Conservation (phyloP, 768 basidiomycete species). For the Gautieria morchelliformis region DNA sequence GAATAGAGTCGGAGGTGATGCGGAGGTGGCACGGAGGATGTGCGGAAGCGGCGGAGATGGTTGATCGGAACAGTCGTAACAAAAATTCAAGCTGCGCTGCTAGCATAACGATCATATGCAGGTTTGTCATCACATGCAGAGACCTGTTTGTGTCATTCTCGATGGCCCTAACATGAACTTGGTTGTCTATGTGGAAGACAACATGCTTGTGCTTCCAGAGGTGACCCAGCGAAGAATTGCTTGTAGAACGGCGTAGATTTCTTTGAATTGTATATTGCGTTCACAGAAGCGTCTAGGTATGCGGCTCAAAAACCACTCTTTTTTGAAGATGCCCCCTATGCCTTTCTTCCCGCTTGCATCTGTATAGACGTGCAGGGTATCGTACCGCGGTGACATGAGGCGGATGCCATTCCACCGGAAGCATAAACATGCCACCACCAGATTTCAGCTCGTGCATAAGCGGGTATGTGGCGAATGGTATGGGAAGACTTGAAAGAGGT, state of each 20-base stretch:
- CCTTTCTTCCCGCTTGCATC: conserved; percentile 27
- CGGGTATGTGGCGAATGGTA: conserved; percentile 17
- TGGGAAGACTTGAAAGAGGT: conserved; percentile 17
- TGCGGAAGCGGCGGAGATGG: too few species aligned
- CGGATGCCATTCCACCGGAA: conserved; percentile 23
- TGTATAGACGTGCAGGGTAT: conserved; percentile 17
- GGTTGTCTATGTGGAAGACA: conserved; percentile 19
- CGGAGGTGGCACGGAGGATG: too few species aligned
- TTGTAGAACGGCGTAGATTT: conserved; percentile 17
- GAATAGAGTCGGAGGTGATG: too few species aligned
- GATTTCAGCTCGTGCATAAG: conserved; percentile 16
- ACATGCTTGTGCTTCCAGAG: conserved; percentile 18
- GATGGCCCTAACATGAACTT: conserved; percentile 13
- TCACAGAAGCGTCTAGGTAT: conserved; percentile 16
- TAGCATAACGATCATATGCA: conserved; percentile 8
- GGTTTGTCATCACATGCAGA: too few species aligned
- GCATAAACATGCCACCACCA: conserved; percentile 24
- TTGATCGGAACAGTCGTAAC: too few species aligned
- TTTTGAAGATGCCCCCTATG: conserved; percentile 15
- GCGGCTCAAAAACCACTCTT: conserved; percentile 19
- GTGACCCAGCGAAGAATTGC: conserved; percentile 22
- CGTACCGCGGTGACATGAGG: background rate
- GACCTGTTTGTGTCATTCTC: conserved; percentile 3
- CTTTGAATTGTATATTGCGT: conserved; percentile 25
- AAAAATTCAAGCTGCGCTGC: conserved; percentile 11